phyloP scores from a whole-genome alignment of 2,329 filamentous ascomycete genomes.

The Diaporthe longicolla region DNA sequence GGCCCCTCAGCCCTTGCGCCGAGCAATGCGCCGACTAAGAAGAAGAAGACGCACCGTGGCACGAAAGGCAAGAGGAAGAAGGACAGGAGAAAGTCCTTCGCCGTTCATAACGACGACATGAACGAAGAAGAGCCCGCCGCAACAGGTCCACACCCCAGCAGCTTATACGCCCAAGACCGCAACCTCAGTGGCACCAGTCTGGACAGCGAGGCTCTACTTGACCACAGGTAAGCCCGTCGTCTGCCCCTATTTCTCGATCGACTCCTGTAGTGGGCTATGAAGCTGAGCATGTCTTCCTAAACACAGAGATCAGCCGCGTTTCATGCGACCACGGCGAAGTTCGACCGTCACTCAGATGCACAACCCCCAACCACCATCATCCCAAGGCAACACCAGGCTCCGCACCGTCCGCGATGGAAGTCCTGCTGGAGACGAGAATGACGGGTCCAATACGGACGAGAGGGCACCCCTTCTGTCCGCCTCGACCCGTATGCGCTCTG shows the following conservation, averaged over 20 bases:
- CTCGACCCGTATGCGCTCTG: constrained; percentile 54
- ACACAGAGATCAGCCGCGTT: constrained; percentile 68
- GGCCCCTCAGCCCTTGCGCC: constrained; percentile 36
- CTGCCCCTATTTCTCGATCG: background rate
- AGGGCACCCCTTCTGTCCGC: constrained; percentile 67
- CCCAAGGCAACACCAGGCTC: constrained; percentile 47
- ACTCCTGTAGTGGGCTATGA: background rate
- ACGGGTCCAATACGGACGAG: constrained; percentile 62
- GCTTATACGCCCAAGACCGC: constrained; percentile 65
- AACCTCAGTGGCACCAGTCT: constrained; percentile 88
- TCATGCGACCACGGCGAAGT: constrained; percentile 74
- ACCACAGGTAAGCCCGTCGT: constrained; percentile 78
- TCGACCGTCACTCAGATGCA: constrained; percentile 61
- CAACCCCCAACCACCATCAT: constrained; percentile 48
- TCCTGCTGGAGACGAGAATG: constrained; percentile 64
- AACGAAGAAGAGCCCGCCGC: constrained; percentile 50
- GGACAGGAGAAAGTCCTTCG: constrained; percentile 84
- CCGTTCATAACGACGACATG: constrained; percentile 71
- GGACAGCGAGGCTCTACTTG: constrained; percentile 88
- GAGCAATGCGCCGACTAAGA: constrained; percentile 55
- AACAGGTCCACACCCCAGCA: constrained; percentile 51
- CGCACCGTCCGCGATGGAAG: constrained; percentile 52
- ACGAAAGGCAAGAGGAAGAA: constrained; percentile 76
- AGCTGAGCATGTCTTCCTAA: constrained; percentile 43
- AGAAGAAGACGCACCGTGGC: constrained; percentile 81